Base-by-base conservation (phyloP, 164 flowering plant species). In the Annona squamosa region DNA sequence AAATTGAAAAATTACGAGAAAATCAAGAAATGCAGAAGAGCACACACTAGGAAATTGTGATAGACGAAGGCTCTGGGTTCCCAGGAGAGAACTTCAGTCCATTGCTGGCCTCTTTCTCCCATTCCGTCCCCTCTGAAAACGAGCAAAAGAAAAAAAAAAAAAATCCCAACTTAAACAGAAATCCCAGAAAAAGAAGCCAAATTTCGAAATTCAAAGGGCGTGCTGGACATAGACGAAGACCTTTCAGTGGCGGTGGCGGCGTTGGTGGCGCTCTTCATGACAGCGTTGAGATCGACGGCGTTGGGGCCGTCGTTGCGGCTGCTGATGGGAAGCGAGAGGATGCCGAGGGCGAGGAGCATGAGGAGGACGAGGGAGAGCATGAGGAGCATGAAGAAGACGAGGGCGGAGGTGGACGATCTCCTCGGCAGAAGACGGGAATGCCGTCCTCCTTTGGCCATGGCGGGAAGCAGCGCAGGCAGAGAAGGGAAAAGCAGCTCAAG, bases 41-140 rank as follows among this genome's bases (percentile, higher is more conserved):
- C 44, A n/a, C 83, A 73, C 7, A 91, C 99, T 92, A 95, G 77
- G 77, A 95, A 95, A 86, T 89, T 91, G 65, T 91, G 99, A 76
- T 87, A 91, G 74, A 95, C 52, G 67, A 82, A 86, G 48, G 99
- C 97, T 81, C 97, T 83, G 4, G 99, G 99, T 78, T 93, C 97
- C 99, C 98, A 95, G 0, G 98, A 95, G 57, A 95, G 82, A 16
- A 95, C 82, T 76, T 95, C 99, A 65, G 85, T 85, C 99, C 98
- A 95, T 68, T 78, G 88, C 77, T 90, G 90, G 4, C 61, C 77
- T 70, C 81, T 80, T 17, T 77, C 83, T 12, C 26, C 86, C 6
- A 65, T 7, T 45, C 73, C 78, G 46, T 77, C 83, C 57, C 68
- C 75, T 62, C 91, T 86, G 77, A 76, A 74, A 4, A 65, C 3